phyloP scores from a whole-genome alignment of 2,329 filamentous ascomycete genomes.

The Talaromyces sp. region DNA sequence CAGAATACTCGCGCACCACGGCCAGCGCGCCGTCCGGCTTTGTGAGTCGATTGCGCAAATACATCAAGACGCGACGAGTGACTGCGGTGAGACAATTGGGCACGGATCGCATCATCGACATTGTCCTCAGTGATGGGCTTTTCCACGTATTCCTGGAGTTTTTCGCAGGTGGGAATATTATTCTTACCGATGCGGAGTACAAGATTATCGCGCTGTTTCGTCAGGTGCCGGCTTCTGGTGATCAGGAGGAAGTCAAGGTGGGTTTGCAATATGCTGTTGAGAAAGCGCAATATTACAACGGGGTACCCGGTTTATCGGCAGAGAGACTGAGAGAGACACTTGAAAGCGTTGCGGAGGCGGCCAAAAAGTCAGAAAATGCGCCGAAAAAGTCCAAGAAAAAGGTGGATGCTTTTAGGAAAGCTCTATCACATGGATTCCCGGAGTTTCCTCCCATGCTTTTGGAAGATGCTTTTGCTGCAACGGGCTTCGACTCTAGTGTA shows the following conservation, averaged over 20 bases:
- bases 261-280: conserved; percentile 75
- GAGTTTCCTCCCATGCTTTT: conserved; percentile 84
- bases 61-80: conserved; percentile 76
- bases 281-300: conserved; percentile 75
- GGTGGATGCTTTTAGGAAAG: conserved; percentile 70
- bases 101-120: conserved; percentile 86
- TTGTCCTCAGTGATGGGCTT: conserved; percentile 85
- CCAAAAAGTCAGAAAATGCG: conserved; percentile 22
- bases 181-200: conserved; percentile 78
- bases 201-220: conserved; percentile 77
- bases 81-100: conserved; percentile 80
- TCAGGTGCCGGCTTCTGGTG: conserved; percentile 71
- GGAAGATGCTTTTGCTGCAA: conserved; percentile 72
- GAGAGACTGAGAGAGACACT: conserved; percentile 67
- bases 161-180: conserved; percentile 91
- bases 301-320: conserved; percentile 67
- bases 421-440: conserved; percentile 74
- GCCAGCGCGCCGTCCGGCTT: conserved; percentile 80
- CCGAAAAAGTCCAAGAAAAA: conserved; percentile 67
- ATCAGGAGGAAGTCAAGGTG: conserved; percentile 74
- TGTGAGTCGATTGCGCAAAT: conserved; percentile 78
- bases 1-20: conserved; percentile 80
- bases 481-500: conserved; percentile 61
- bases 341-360: conserved; percentile 51
- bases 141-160: conserved; percentile 90